Evolutionary conservation across 2,329 filamentous ascomycete genomes (phyloP), one percentile per base, ranked within the genome.

Genomic region (Tolypocladium paradoxum): DNA sequence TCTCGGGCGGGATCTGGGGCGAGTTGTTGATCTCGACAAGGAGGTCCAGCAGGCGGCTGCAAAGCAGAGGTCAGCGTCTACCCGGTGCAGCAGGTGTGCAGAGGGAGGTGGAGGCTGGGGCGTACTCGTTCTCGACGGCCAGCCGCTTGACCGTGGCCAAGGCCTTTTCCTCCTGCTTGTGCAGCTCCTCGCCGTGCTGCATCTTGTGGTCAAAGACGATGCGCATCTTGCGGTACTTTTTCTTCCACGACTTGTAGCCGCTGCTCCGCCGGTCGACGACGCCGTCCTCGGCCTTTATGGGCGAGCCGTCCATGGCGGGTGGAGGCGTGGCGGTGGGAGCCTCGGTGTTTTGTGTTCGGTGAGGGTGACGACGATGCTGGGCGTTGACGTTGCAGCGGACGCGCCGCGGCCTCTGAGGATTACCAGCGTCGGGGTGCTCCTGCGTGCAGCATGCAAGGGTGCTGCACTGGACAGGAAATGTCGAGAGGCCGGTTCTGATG

Each of bases 151-250:
- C 88, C 4, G 89, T 87, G 59, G 85, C 83, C 56, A 87, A 83
- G 36, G 91, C 88, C 69, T 86, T 85, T 68, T 88, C 87, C 69
- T 93, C 90, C 52, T 88, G 78, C 62, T 83, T 83, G 70, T 93
- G 93, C 55, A 93, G 77, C 52, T 84, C 80, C 70, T 95, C 93
- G 67, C 89, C 88, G 59, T 89, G 83, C 54, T 85, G 81, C 81
- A 91, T 88, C 63, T 82, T 83, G 50, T 83, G 77, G 61, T 93
- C 87, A 65, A 93, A 95, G 31, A 78, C 76, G 66, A 86, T 78
- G 71, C 87, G 85, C 83, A 93, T 88, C 78, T 95, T 95, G 63
- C 87, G 86, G 70, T 95, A 99, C 76, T 99, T 99, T 74, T 96
- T 95, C 79, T 88, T 90, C 77, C 79, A 86, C 46, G 82, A 86